Evolutionary conservation across 2,329 filamentous ascomycete species (phyloP), one percentile per base, ranked within the genome.

Genomic region (Sphaerostilbella broomeana): DNA sequence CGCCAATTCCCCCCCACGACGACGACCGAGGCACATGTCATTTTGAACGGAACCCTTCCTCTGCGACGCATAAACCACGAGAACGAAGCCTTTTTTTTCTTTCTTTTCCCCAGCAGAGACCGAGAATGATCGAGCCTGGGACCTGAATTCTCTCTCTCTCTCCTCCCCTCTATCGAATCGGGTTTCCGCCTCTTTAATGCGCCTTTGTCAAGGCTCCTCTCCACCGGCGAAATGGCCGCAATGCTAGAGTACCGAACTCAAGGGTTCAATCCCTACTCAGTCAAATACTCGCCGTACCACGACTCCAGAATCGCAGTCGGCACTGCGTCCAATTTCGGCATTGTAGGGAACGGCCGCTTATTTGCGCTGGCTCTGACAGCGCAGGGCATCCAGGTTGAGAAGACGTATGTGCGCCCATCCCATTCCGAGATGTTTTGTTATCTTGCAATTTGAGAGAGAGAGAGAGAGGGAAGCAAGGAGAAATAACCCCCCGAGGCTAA

Each of bases 261-360:
- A 59, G 92, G 92, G 55, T 97, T 79, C 74, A 95, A 97, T 63
- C 89, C 89, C 55, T 95, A 94, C 67, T 86, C 86, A 51, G 88
- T 95, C 64, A 95, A 95, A 67, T 98, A 97, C 72, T 97, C 90
- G 40, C 92, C 92, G 6, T 98, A 95, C 70, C 94, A 94, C 69
- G 92, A 97, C 68, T 92, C 86, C 50, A 81, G 89, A 47, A 79
- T 98, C 48, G 90, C 90, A 42, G 88, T 95, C 53, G 86, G 86
- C 20, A 76, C 85, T 2, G 84, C 88, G n/a, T 80, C 90, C 48
- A 97, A 98, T 70, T 98, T 92, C 66, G 92, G 92, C 26, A 84
- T 98, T 26, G 90, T 98, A 24, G 92, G 92, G 33, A 98, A 98
- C 68, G 92, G 92, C 9, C 79, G 89, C 29, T 67, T 97, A 1